Conservation (phyloP, 139 green algal species). For the Chlorella sorokiniana region DNA sequence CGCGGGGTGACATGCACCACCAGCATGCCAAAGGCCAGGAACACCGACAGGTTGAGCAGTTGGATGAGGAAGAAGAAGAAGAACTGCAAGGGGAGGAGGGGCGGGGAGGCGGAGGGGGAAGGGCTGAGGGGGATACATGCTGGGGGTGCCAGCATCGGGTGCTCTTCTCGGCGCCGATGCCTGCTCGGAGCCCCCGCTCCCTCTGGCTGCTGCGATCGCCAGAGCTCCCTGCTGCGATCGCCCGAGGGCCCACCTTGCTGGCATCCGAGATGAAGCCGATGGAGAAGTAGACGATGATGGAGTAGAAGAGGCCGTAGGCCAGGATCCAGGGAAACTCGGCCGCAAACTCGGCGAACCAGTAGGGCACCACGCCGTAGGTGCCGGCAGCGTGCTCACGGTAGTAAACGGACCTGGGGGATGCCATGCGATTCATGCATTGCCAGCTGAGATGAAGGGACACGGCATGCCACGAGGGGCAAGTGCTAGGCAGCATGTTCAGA, state of each 20-base stretch:
- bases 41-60: conserved; percentile 51
- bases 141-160: no score
- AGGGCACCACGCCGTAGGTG: conserved; percentile 48
- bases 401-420: not conserved
- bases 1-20: conserved; percentile 12
- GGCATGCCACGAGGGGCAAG: no score
- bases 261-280: conserved; percentile 21
- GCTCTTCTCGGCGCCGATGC: no score
- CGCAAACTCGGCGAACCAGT: conserved; percentile 38
- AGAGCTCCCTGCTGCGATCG: conserved; percentile 51
- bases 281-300: not conserved
- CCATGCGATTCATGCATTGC: not conserved
- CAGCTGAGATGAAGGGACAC: not conserved
- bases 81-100: conserved; percentile 29
- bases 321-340: not conserved
- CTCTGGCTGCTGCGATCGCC: no score
- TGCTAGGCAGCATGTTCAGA: no score
- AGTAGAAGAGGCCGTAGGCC: conserved; percentile 25
- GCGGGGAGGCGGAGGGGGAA: no score
- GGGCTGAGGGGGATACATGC: no score
- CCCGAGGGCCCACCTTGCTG: conserved; percentile 62
- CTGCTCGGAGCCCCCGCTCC: no score
- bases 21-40: conserved; percentile 58
- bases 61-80: not conserved
- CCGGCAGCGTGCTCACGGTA: not conserved